phyloP scores from a whole-genome alignment of 257 asterid genomes.

The Fraxinus quadrangulata region DNA sequence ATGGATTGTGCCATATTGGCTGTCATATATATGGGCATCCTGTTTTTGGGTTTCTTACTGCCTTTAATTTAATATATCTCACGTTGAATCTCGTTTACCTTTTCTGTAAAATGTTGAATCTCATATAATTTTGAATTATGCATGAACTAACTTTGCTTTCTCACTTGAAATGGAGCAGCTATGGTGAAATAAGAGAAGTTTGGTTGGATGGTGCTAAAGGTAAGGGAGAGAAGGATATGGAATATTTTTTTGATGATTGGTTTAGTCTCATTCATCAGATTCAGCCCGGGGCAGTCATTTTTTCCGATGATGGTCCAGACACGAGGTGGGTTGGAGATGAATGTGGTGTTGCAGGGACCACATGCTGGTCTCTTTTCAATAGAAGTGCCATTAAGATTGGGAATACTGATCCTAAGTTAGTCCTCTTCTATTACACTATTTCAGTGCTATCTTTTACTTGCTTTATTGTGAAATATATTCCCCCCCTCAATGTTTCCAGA shows the following conservation, averaged over 20 bases:
- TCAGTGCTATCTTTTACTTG: conserved; percentile 2
- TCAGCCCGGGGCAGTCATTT: conserved; percentile 76
- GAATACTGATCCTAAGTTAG: conserved; percentile 58
- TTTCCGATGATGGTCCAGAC: conserved; percentile 92
- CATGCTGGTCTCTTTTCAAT: conserved; percentile 96
- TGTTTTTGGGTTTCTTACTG: neutral
- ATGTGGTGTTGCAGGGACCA: conserved; percentile 66
- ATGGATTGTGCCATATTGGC: neutral
- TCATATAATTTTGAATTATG: neutral
- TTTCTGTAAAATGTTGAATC: neutral
- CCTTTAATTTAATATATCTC: neutral
- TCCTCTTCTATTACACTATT: conserved; percentile 15
- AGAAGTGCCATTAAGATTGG: conserved; percentile 61
- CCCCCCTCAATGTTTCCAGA: neutral
- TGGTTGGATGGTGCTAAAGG: conserved; percentile 95
- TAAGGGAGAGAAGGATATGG: conserved; percentile 85
- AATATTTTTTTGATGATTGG: conserved; percentile 88
- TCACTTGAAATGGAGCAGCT: conserved; percentile 45
- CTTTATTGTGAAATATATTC: neutral
- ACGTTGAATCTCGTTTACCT: neutral
- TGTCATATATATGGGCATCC: conserved; percentile 6
- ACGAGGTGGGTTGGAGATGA: conserved; percentile 94
- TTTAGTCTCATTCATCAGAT: conserved; percentile 79
- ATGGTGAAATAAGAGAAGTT: conserved; percentile 71
- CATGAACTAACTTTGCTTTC: neutral